Conservation (phyloP, 2,329 filamentous ascomycete genomes). For the Aspergillus sp. region DNA sequence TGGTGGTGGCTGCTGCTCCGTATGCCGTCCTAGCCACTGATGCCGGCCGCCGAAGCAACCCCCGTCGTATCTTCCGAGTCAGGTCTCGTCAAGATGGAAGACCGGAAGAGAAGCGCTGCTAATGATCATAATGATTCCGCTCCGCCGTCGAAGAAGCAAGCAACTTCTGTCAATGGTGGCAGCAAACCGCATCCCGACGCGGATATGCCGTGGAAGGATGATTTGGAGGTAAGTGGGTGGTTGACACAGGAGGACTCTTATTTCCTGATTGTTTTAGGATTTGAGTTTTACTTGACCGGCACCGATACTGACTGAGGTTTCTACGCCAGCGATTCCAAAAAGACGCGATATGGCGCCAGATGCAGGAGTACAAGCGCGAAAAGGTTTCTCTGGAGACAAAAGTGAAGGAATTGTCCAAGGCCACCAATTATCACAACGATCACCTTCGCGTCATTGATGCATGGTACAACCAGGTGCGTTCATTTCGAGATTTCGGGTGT, state of each 20-base stretch:
- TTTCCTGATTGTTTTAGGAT: neutral
- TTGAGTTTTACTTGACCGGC: constrained; percentile 16
- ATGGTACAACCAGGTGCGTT: constrained; percentile 85
- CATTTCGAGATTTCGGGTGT: neutral
- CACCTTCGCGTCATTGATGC: constrained; percentile 83
- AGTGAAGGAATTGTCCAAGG: constrained; percentile 71
- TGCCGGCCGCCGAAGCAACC: constrained; percentile 74
- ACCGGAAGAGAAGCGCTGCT: constrained; percentile 91
- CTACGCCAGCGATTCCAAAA: constrained; percentile 72
- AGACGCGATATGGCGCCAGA: constrained; percentile 92
- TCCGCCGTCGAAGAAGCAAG: constrained; percentile 86
- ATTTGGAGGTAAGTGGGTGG: constrained; percentile 59
- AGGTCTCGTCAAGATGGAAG: constrained; percentile 92
- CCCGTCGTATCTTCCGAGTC: constrained; percentile 69
- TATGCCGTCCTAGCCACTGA: constrained; percentile 58
- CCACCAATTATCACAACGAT: constrained; percentile 78
- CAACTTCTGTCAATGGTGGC: constrained; percentile 66
- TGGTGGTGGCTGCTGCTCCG: constrained; percentile 25
- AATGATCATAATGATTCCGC: constrained; percentile 73
- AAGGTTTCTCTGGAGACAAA: constrained; percentile 73
- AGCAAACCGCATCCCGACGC: constrained; percentile 58
- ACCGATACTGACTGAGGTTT: constrained; percentile 24
- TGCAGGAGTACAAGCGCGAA: constrained; percentile 95
- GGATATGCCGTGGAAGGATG: constrained; percentile 64
- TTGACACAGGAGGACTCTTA: no score